Base-by-base conservation (phyloP, 108 stramenopile species). In the Nannochloropsis gaditana region DNA sequence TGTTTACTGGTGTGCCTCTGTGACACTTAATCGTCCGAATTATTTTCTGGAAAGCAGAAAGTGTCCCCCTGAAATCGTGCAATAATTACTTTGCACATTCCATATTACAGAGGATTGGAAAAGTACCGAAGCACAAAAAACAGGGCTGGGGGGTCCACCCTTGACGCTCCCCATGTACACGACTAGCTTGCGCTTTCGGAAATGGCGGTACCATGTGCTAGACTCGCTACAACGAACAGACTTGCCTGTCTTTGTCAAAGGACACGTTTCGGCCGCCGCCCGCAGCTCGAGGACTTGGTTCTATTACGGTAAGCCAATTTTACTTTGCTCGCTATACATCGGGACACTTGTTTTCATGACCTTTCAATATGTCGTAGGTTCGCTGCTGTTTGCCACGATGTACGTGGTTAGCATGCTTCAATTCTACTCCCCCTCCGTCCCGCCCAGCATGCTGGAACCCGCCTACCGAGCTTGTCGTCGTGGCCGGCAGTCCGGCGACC, bases 161-260 rank as follows among this genome's bases (percentile, higher is more conserved):
- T 31, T 31, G 31, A 31, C 31, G 31, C 31, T 31, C n/a, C 59
- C 15, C 15, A 73, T 73, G 59, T 73, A 73, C 59, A 73, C 59
- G 59, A 73, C 59, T n/a, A 73, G 59, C 59, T n/a, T 73, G 59
- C 59, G 59, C 59, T 73, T 73, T 73, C 59, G 59, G 59, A 73
- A 73, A 73, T 73, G 59, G 59, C 59, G n/a, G 59, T n/a, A 73
- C 59, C 59, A 8, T n/a, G n/a, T 73, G 59, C 59, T 73, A n/a
- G 59, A 73, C 59, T 73, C 59, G 59, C n/a, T 73, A n/a, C 59
- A 73, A n/a, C 59, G 59, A n/a, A 73, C 59, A 73, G 59, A 73
- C 59, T n/a, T 73, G 15, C 59, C 59, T n/a, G 6, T 73, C 59
- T 73, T n/a, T 73, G 59, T 73, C 59, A 73, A 73, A 73, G 59